Conservation (phyloP, 306 rosid genomes). For the Prunus kanzakura region DNA sequence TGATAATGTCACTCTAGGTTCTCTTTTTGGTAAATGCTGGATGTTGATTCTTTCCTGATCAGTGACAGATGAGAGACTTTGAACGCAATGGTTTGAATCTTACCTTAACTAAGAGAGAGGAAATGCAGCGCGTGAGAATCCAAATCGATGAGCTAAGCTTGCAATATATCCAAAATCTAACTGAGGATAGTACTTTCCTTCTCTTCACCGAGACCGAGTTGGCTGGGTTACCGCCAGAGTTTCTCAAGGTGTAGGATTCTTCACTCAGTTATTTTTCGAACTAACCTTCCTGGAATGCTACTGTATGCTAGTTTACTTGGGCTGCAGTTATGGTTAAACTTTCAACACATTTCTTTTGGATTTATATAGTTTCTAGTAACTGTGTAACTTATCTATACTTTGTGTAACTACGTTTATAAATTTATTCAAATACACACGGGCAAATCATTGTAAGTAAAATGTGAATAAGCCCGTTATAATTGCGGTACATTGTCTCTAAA, state of each 20-base stretch:
- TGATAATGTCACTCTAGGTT: neutral
- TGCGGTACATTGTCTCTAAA: neutral
- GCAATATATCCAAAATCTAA: conserved; percentile 70
- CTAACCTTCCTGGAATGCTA: too few relatives aligned
- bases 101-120: conserved; percentile 80
- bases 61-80: conserved; percentile 98
- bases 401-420: neutral
- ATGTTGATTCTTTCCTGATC: conserved; percentile 72
- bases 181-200: conserved; percentile 57
- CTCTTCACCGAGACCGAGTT: conserved; percentile 61
- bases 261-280: neutral
- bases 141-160: conserved; percentile 77
- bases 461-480: neutral
- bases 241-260: conserved; percentile 62
- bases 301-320: too few relatives aligned
- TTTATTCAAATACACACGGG: neutral
- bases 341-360: neutral
- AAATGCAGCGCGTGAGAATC: conserved; percentile 60
- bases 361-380: too few relatives aligned
- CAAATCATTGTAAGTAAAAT: neutral
- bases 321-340: neutral
- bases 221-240: conserved; percentile 76
- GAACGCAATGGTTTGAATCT: conserved; percentile 93
- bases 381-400: neutral
- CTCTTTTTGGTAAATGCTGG: conserved; percentile 21